A percentile compares a stretch with the other conserved stretches of the same genome.
These are phyloP conservation scores for Chaetomium strumarium DNA, from an alignment of 2,329 filamentous ascomycete species.

Conservation along the genomic window DNA sequence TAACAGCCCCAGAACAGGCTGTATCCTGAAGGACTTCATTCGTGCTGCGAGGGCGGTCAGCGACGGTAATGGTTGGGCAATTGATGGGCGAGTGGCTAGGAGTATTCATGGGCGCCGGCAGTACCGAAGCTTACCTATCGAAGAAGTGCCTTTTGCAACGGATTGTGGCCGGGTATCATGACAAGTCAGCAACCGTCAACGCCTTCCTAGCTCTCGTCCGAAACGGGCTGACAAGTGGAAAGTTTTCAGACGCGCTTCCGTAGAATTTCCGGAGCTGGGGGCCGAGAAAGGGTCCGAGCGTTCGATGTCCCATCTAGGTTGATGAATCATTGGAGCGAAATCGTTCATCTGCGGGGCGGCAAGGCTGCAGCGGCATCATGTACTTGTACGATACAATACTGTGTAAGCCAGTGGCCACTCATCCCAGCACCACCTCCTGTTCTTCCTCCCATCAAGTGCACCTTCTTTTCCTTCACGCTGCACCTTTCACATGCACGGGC, in stretches of 20 bases:
- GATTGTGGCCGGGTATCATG: slow-evolving; percentile 11
- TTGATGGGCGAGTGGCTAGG: neutral
- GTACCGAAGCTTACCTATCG: slow-evolving; percentile 16
- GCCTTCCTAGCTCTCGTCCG: slow-evolving; percentile 10
- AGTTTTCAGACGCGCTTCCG: slow-evolving; percentile 19
- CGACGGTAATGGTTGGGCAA: neutral
- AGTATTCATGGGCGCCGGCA: neutral
- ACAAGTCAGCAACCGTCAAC: slow-evolving; percentile 15
- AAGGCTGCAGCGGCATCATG: neutral
- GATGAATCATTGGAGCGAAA: neutral
- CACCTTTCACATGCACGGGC: too few species aligned
- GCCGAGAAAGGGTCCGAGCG: slow-evolving; percentile 12
- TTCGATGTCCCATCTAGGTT: slow-evolving; percentile 3
- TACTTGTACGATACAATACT: too few species aligned
- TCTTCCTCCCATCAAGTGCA: too few species aligned
- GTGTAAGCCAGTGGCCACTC: neutral
- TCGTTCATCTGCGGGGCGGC: too few species aligned
- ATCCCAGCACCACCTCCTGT: neutral
- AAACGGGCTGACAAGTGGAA: slow-evolving; percentile 12
- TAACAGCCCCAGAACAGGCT: slow-evolving; percentile 25
- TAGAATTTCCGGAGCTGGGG: slow-evolving; percentile 11
- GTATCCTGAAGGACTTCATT: slow-evolving; percentile 29
- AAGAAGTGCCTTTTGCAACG: slow-evolving; percentile 10
- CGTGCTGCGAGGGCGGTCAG: slow-evolving; percentile 16
- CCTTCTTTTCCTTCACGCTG: too few species aligned